Conservation (phyloP, 768 basidiomycete genomes). For the Pleurotus ostreatus region DNA sequence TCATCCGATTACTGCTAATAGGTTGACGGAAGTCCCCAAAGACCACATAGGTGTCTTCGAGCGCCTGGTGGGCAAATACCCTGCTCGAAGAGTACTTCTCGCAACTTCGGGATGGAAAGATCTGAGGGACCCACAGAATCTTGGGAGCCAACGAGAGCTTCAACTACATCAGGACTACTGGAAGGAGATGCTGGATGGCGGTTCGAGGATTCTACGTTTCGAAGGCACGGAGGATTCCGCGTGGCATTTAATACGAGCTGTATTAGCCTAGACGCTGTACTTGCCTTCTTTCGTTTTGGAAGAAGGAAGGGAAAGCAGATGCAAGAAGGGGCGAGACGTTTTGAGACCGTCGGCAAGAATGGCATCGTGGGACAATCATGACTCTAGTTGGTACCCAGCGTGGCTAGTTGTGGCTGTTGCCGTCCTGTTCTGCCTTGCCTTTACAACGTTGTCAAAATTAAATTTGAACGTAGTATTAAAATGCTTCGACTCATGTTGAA, state of each 20-base stretch:
- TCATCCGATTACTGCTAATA: constrained; percentile 33
- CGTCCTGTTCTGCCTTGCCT: too few species aligned
- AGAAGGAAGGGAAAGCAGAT: too few species aligned
- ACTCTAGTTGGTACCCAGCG: too few species aligned
- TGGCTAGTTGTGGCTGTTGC: too few species aligned
- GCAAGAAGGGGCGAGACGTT: too few species aligned
- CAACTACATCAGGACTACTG: constrained; percentile 33
- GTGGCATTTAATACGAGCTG: constrained; percentile 9
- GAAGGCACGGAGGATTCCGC: constrained; percentile 25
- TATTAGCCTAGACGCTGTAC: background rate
- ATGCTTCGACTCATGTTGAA: too few species aligned
- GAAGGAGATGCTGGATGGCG: constrained; percentile 34
- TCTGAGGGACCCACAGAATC: constrained; percentile 13
- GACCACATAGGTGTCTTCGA: constrained; percentile 6
- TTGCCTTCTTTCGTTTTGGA: too few species aligned
- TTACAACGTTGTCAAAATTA: too few species aligned
- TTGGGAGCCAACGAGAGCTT: constrained; percentile 23
- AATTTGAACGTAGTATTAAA: too few species aligned
- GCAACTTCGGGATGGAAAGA: constrained; percentile 43
- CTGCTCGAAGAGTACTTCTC: constrained; percentile 37
- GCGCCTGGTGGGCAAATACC: constrained; percentile 24
- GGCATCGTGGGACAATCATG: too few species aligned
- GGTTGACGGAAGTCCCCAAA: constrained; percentile 12
- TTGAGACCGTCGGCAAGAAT: too few species aligned
- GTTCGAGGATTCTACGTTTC: constrained; percentile 32